phyloP scores from a whole-genome alignment of 345 rosid species.

The rapeseed (Brassica napus) region DNA sequence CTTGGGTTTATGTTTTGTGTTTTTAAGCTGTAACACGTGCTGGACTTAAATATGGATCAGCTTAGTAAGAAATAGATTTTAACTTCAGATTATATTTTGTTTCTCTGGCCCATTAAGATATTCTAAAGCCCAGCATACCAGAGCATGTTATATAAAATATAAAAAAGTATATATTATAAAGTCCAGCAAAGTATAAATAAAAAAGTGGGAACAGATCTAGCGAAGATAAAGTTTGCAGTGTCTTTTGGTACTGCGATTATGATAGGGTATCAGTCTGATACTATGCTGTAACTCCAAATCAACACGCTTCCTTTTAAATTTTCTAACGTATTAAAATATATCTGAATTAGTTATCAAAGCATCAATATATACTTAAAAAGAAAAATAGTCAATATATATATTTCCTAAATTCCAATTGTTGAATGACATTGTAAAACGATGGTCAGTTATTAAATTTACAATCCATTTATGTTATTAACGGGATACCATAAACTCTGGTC shows the following conservation, averaged over 20 bases:
- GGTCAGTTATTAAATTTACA: neutral
- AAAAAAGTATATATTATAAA: no score
- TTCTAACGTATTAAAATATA: neutral
- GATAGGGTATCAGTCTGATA: conserved; percentile 10
- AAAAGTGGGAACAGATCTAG: neutral
- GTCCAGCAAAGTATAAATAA: neutral
- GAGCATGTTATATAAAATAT: neutral
- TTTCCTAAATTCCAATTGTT: neutral
- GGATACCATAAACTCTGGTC: conserved; percentile 20
- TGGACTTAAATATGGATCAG: neutral
- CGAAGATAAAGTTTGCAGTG: conserved; percentile 11
- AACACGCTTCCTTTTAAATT: conserved; percentile 29
- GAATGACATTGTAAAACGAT: neutral
- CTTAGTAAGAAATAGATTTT: neutral
- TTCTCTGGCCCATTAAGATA: neutral
- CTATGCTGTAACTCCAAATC: conserved; percentile 6
- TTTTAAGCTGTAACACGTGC: neutral
- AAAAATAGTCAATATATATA: neutral
- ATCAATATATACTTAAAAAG: neutral
- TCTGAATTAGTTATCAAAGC: neutral
- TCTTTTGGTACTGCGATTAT: neutral
- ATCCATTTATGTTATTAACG: neutral
- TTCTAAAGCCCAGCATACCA: neutral
- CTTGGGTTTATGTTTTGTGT: neutral
- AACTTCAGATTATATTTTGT: neutral